phyloP scores from a whole-genome alignment of 2,329 filamentous ascomycete genomes.

The Sordariomycetes sp. region DNA sequence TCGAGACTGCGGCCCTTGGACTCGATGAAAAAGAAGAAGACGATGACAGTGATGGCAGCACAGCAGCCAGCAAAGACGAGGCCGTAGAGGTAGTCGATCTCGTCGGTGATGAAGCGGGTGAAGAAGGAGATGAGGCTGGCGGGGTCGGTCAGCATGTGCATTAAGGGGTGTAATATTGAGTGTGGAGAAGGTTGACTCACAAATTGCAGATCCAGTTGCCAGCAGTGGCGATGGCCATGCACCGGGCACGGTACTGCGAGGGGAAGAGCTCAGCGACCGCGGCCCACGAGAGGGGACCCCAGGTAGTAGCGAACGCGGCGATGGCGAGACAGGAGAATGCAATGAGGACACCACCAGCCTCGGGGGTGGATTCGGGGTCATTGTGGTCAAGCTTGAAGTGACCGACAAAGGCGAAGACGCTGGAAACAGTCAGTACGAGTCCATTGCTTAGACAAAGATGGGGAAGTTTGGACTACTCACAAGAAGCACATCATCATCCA shows the following conservation, averaged over 20 bases:
- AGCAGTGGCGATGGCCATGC: constrained; percentile 42
- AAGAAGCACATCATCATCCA: constrained; percentile 45
- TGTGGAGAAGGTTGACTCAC: neutral
- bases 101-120: constrained; percentile 60
- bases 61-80: constrained; percentile 60
- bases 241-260: constrained; percentile 35
- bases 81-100: constrained; percentile 57
- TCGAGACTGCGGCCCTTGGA: constrained; percentile 59
- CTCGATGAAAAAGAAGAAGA: constrained; percentile 68
- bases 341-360: constrained; percentile 46
- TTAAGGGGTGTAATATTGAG: neutral
- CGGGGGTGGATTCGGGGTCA: constrained; percentile 28
- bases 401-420: constrained; percentile 34
- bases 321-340: constrained; percentile 59
- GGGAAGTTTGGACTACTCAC: constrained; percentile 12
- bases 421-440: constrained; percentile 4
- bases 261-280: constrained; percentile 54
- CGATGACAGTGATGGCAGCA: constrained; percentile 45
- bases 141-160: neutral
- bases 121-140: constrained; percentile 29
- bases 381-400: constrained; percentile 26
- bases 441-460: too few species aligned
- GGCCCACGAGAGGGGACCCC: constrained; percentile 58
- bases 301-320: constrained; percentile 52
- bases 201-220: constrained; percentile 58